Conservation (phyloP, 1,284 basidiomycete species). For the Leccinum griseonigrum region DNA sequence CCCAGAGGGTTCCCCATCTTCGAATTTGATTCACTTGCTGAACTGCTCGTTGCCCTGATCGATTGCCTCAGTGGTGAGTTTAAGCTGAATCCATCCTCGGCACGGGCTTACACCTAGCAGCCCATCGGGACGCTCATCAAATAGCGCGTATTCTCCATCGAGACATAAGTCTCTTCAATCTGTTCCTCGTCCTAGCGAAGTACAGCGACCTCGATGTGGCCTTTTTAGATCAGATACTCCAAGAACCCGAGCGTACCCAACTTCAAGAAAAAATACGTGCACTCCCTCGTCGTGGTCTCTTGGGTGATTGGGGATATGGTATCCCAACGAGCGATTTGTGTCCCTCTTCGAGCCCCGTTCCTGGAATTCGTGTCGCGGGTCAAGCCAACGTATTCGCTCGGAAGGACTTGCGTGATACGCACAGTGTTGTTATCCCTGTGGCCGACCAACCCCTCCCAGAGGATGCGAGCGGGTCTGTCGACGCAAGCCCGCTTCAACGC, state of each 20-base stretch:
- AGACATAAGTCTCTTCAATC: slow-evolving; percentile 9
- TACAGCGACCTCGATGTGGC: not conserved
- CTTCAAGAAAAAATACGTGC: not conserved
- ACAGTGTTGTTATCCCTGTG: not conserved
- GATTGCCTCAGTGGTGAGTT: not conserved
- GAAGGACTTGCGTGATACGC: not conserved
- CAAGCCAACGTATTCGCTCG: not conserved
- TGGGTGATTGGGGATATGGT: slow-evolving; percentile 6
- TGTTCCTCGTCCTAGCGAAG: not conserved
- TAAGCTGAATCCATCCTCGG: not conserved
- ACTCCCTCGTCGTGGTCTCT: not conserved
- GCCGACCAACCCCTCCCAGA: not conserved
- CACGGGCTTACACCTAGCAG: not conserved
- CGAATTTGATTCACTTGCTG: not conserved
- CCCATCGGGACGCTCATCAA: not conserved
- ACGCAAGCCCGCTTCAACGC: not conserved
- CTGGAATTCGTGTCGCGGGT: not conserved
- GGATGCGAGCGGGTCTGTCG: not conserved
- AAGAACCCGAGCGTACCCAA: not conserved
- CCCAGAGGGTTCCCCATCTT: not conserved
- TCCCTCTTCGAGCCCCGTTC: not conserved
- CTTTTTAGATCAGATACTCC: not conserved
- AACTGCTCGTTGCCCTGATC: not conserved
- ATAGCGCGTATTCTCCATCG: not conserved
- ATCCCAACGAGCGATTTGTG: not conserved